Percentiles rank a stretch among this genome's conserved stretches.
Conservation (phyloP, 2,329 filamentous ascomycete genomes). For the Epichloe typhina region DNA sequence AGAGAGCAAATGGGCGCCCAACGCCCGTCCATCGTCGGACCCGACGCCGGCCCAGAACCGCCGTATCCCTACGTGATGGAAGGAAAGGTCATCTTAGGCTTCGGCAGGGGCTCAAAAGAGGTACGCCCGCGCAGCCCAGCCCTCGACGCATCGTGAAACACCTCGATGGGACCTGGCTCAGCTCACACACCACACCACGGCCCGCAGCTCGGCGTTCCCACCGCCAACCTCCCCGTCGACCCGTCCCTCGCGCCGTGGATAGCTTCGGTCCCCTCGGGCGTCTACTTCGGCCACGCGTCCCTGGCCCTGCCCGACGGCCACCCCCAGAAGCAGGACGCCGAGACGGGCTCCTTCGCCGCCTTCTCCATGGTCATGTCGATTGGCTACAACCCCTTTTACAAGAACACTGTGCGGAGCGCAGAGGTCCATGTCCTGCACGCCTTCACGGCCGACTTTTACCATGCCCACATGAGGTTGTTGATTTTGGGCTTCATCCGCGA, state of each 20-base stretch:
- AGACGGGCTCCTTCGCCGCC: conserved; percentile 25
- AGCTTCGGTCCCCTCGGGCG: conserved; percentile 54
- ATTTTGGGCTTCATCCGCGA: conserved; percentile 81
- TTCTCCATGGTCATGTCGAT: conserved; percentile 89
- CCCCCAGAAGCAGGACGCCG: conserved; percentile 22
- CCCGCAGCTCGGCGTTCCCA: conserved; percentile 77
- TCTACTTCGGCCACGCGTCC: conserved; percentile 88
- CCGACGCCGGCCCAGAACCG: conserved; percentile 55
- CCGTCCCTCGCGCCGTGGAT: conserved; percentile 47
- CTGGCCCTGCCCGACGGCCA: conserved; percentile 44
- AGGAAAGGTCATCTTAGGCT: conserved; percentile 81
- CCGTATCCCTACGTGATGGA: conserved; percentile 78
- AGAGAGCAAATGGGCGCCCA: background rate
- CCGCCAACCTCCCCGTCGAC: conserved; percentile 78
- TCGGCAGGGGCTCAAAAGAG: conserved; percentile 87
- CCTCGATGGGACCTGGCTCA: background rate
- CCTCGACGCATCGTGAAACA: background rate
- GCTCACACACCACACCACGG: background rate
- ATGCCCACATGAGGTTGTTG: conserved; percentile 60
- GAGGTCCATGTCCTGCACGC: conserved; percentile 80
- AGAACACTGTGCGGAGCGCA: conserved; percentile 73
- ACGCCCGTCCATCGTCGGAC: conserved; percentile 60
- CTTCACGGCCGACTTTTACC: conserved; percentile 78
- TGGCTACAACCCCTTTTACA: conserved; percentile 96
- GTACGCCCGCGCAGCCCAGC: conserved; percentile 17